Evolutionary conservation across 2,329 filamentous ascomycete species (phyloP).

Genomic region (Phoma herbarum): DNA sequence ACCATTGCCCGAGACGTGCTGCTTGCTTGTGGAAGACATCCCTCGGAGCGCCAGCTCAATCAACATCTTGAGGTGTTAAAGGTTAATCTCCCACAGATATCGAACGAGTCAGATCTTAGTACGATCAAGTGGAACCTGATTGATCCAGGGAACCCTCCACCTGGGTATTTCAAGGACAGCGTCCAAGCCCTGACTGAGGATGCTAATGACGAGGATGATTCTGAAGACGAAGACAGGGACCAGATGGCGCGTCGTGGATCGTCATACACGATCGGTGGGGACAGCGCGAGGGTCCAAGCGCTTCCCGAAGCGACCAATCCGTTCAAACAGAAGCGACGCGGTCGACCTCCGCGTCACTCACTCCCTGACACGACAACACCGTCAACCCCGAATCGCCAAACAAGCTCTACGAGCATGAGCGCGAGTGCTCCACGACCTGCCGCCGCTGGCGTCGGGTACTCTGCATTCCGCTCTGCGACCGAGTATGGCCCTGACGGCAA

Average conservation of each 20-base stretch:
- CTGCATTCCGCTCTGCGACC: slow-evolving; percentile 51
- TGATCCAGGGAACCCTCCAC: slow-evolving; percentile 62
- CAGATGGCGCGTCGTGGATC: slow-evolving; percentile 20
- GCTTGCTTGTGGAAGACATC: slow-evolving; percentile 68
- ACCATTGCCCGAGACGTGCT: slow-evolving; percentile 72
- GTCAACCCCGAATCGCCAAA: slow-evolving; percentile 28
- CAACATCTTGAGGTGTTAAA: slow-evolving; percentile 63
- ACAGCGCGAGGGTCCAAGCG: slow-evolving; percentile 39
- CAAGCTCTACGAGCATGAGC: slow-evolving; percentile 33
- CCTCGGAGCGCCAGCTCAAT: slow-evolving; percentile 66
- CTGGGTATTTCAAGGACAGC: slow-evolving; percentile 43
- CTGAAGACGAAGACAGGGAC: slow-evolving; percentile 37
- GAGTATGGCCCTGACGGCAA: slow-evolving; percentile 45
- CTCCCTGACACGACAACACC: slow-evolving; percentile 32
- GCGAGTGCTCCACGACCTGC: slow-evolving; percentile 34
- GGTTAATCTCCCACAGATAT: slow-evolving; percentile 55
- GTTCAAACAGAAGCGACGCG: slow-evolving; percentile 45
- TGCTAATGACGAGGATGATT: slow-evolving; percentile 48
- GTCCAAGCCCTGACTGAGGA: slow-evolving; percentile 41
- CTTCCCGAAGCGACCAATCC: slow-evolving; percentile 43
- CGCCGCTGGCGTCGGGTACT: slow-evolving; percentile 50
- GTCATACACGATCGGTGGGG: slow-evolving; percentile 33
- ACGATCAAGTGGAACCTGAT: slow-evolving; percentile 70
- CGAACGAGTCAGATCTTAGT: slow-evolving; percentile 60
- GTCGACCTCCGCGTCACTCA: slow-evolving; percentile 49